Base-by-base conservation (phyloP, 2,329 filamentous ascomycete species). In the Rutstroemia sp. region DNA sequence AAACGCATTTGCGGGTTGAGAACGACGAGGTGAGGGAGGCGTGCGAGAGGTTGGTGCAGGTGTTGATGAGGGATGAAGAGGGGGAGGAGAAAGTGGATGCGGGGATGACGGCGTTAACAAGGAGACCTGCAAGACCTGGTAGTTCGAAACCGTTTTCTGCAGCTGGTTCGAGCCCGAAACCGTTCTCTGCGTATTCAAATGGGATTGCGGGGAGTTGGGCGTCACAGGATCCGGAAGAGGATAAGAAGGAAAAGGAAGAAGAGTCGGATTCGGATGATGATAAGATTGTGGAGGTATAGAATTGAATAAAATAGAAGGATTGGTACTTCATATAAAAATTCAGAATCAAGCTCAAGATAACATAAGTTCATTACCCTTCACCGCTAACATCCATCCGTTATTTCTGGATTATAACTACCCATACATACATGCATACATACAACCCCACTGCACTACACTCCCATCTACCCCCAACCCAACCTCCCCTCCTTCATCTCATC, bases 1-100 rank as follows among this genome's bases (percentile, higher is more conserved):
- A 97, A 72, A 86, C 88, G 34, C 94, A 99, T 75, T 66, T 86
- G 60, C 81, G 84, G 21, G 83, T 91, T 4, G 78, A 91, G 21
- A 78, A 96, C 66, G 90, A 95, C 47, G 85, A 78, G 16, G 89
- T 97, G 2, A 79, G 81, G 62, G 92, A 96, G 64, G 88, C 84
- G 0, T 95, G 89, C 66, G 94, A 97, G 70, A 80, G 94, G 56
- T 69, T 97, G 52, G 94, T 99, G 48, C 90, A 99, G 69, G 84
- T 69, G 8, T 54, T 70, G 41, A 70, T 70, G 67, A 60, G 68
- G 37, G 68, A 70, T 51, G 68, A 70, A 42, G 68, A 70, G 50
- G 62, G 61, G 2, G 61, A 63, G 6, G 64, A 67, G 52, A 64
- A 65, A 25, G 67, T 67, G 19, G 61, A 64, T 51, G 62, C 48